Percentiles rank a stretch among this genome's conserved stretches.
These are phyloP conservation scores for Fusarium sp. DNA, from an alignment of 2,329 filamentous ascomycete genomes.

Conservation along the genomic window DNA sequence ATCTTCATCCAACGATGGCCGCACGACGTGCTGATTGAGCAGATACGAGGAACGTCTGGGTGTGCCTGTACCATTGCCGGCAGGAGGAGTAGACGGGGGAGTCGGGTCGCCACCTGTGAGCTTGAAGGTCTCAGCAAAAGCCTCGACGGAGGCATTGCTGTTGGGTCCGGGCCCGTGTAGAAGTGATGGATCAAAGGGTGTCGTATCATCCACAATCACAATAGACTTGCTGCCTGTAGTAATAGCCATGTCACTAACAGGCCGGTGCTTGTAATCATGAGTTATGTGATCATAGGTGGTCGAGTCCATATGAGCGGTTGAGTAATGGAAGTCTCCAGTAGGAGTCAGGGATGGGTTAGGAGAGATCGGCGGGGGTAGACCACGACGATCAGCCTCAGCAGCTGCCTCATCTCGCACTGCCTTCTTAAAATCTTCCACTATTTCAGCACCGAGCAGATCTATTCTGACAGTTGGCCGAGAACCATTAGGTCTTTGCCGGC, in stretches of 20 bases:
- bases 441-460: slow-evolving; percentile 85
- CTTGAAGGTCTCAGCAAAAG: slow-evolving; percentile 68
- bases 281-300: slow-evolving; percentile 55
- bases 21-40: slow-evolving; percentile 63
- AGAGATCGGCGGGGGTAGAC: slow-evolving; percentile 29
- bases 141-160: slow-evolving; percentile 64
- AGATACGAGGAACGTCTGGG: slow-evolving; percentile 71
- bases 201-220: slow-evolving; percentile 83
- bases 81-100: slow-evolving; percentile 74
- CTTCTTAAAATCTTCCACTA: slow-evolving; percentile 83
- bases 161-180: slow-evolving; percentile 66
- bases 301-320: slow-evolving; percentile 61
- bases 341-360: slow-evolving; percentile 50
- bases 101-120: slow-evolving; percentile 68
- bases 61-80: slow-evolving; percentile 56
- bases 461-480: slow-evolving; percentile 74
- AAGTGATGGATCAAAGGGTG: slow-evolving; percentile 63
- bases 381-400: slow-evolving; percentile 53
- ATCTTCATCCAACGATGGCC: slow-evolving; percentile 56
- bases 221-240: slow-evolving; percentile 92
- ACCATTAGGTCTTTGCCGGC: slow-evolving; percentile 61
- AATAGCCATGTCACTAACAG: slow-evolving; percentile 70
- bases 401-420: slow-evolving; percentile 77
- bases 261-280: slow-evolving; percentile 56
- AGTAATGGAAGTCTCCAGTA: slow-evolving; percentile 58